phyloP scores from a whole-genome alignment of 2,329 filamentous ascomycete genomes.

The Massarina eburnea region DNA sequence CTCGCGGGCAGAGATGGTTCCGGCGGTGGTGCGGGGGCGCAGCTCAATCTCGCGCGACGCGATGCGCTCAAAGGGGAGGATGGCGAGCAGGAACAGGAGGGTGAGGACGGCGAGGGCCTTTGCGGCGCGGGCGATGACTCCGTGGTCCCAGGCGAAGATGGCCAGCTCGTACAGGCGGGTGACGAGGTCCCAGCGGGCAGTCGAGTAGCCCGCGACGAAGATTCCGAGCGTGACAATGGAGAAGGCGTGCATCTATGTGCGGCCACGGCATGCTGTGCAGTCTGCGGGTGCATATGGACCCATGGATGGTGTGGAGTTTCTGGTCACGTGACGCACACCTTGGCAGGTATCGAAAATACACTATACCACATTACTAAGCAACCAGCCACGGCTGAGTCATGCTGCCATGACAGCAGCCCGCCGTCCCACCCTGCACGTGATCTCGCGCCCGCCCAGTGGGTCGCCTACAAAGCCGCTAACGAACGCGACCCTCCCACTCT shows the following conservation, averaged over 20 bases:
- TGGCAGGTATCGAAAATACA: too few species aligned
- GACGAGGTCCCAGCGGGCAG: constrained; percentile 97
- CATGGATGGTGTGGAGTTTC: too few species aligned
- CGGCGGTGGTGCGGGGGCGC: constrained; percentile 76
- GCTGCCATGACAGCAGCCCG: too few species aligned
- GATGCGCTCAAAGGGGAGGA: constrained; percentile 81
- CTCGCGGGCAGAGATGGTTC: constrained; percentile 90
- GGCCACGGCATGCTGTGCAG: too few species aligned
- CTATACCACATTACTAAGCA: too few species aligned
- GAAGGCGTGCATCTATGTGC: constrained; percentile 97
- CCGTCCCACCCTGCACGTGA: too few species aligned
- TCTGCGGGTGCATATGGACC: too few species aligned
- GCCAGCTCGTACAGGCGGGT: constrained; percentile 95
- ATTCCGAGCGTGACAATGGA: constrained; percentile 94
- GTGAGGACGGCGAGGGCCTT: constrained; percentile 85
- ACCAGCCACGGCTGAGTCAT: too few species aligned
- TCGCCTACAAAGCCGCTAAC: too few species aligned
- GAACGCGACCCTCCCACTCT: too few species aligned
- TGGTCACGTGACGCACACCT: too few species aligned
- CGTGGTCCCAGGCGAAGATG: constrained; percentile 98
- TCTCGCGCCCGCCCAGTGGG: too few species aligned
- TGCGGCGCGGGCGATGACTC: constrained; percentile 83
- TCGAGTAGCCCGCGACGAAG: constrained; percentile 99
- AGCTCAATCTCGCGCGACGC: constrained; percentile 77
- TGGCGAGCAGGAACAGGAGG: constrained; percentile 78